phyloP scores from a whole-genome alignment of 768 basidiomycete species.

The Amyloporia xantha region DNA sequence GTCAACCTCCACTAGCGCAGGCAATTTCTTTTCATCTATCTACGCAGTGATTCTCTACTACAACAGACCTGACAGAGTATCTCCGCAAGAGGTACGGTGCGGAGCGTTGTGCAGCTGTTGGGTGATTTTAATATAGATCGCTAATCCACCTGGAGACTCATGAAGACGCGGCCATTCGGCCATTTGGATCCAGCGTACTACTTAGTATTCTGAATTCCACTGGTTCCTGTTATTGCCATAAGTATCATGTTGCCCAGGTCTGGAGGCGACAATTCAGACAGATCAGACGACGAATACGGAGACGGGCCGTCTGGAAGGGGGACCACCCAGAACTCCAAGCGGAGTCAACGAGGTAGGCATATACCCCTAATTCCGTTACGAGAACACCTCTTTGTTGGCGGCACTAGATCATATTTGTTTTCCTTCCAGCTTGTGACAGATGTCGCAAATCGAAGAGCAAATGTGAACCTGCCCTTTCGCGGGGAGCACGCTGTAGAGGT shows the following conservation, averaged over 20 bases:
- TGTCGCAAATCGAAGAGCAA: conserved; percentile 86
- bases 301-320: neutral
- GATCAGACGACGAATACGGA: conserved; percentile 1
- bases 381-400: neutral
- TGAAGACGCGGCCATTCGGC: too few species aligned
- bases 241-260: neutral
- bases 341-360: neutral
- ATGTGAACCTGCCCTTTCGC: conserved; percentile 65
- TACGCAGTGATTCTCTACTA: too few species aligned
- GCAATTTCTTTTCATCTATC: too few species aligned
- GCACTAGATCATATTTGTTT: neutral
- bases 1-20: too few species aligned
- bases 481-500: conserved; percentile 52
- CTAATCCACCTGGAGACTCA: too few species aligned
- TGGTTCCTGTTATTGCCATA: neutral
- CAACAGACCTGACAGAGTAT: too few species aligned
- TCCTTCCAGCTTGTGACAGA: conserved; percentile 72
- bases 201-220: neutral
- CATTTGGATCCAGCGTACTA: too few species aligned
- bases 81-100: too few species aligned
- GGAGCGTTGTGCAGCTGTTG: too few species aligned
- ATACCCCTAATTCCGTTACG: neutral
- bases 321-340: neutral
- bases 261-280: neutral
- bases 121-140: too few species aligned